A percentile compares a stretch with the other conserved stretches of the same genome.
phyloP scores from a whole-genome alignment of 2,329 filamentous ascomycete species.

The Sporothrix inflata region DNA sequence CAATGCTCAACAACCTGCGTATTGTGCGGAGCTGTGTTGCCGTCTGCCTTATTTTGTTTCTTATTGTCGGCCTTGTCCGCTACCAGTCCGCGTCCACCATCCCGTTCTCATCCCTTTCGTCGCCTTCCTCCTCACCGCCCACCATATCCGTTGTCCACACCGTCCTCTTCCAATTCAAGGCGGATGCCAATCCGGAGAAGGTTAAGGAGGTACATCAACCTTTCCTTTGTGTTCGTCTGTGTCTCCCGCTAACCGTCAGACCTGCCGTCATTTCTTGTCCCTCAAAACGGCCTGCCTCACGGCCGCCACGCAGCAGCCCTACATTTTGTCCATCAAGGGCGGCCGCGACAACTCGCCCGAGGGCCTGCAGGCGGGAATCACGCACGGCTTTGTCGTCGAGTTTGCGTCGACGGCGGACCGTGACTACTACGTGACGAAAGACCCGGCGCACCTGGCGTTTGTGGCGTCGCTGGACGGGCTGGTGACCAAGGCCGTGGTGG shows the following conservation, averaged over 20 bases:
- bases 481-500: slow-evolving; percentile 19
- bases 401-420: slow-evolving; percentile 67
- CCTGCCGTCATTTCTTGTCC: slow-evolving; percentile 46
- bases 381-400: slow-evolving; percentile 70
- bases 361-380: slow-evolving; percentile 63
- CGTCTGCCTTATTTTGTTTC: background rate
- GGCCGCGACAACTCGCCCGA: slow-evolving; percentile 67
- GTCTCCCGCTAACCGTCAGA: slow-evolving; percentile 36
- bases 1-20: background rate
- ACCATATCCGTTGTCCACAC: slow-evolving; percentile 27
- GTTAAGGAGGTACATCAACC: background rate
- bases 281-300: slow-evolving; percentile 65
- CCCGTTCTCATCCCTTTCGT: background rate
- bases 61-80: background rate
- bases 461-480: slow-evolving; percentile 29
- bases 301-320: slow-evolving; percentile 59
- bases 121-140: background rate
- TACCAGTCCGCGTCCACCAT: background rate
- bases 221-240: background rate
- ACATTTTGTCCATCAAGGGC: slow-evolving; percentile 61
- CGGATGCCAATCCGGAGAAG: background rate
- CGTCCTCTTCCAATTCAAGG: slow-evolving; percentile 29
- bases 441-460: slow-evolving; percentile 66
- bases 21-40: background rate
- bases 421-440: slow-evolving; percentile 68